Evolutionary conservation across 2,329 filamentous ascomycete species (phyloP).

Genomic region (Hymenoscyphus albidus): DNA sequence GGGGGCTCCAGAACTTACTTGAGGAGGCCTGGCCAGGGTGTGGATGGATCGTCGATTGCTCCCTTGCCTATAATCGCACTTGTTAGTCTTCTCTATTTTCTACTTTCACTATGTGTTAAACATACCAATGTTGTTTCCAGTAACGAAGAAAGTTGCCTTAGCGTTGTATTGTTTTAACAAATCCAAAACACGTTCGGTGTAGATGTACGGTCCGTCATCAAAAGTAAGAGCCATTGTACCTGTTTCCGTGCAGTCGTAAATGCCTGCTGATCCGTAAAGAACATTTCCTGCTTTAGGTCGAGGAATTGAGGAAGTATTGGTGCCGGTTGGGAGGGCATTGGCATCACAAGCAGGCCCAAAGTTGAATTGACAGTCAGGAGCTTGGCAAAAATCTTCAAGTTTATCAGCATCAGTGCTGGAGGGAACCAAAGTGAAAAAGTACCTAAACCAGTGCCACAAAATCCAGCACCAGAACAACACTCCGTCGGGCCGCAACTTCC

Average conservation of each 20-base stretch:
- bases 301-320: slow-evolving; percentile 48
- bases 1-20: slow-evolving; percentile 13
- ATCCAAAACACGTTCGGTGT: slow-evolving; percentile 59
- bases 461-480: slow-evolving; percentile 28
- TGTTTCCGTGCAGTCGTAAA: slow-evolving; percentile 52
- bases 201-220: slow-evolving; percentile 62
- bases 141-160: slow-evolving; percentile 56
- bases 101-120: neutral
- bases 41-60: slow-evolving; percentile 48
- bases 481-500: slow-evolving; percentile 24
- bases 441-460: slow-evolving; percentile 24
- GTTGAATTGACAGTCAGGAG: slow-evolving; percentile 57
- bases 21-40: slow-evolving; percentile 39
- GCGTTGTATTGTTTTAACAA: slow-evolving; percentile 56
- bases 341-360: slow-evolving; percentile 58
- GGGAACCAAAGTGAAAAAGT: neutral
- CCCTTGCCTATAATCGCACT: slow-evolving; percentile 48
- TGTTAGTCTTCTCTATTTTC: slow-evolving; percentile 11
- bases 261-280: slow-evolving; percentile 53
- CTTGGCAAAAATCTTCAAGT: slow-evolving; percentile 49
- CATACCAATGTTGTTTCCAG: slow-evolving; percentile 41
- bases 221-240: slow-evolving; percentile 64
- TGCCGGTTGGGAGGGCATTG: slow-evolving; percentile 50
- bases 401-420: neutral
- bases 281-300: slow-evolving; percentile 50